Evolutionary conservation across 2,329 filamentous ascomycete genomes (phyloP).

Genomic region (Magnaporthiopsis rhizophila): DNA sequence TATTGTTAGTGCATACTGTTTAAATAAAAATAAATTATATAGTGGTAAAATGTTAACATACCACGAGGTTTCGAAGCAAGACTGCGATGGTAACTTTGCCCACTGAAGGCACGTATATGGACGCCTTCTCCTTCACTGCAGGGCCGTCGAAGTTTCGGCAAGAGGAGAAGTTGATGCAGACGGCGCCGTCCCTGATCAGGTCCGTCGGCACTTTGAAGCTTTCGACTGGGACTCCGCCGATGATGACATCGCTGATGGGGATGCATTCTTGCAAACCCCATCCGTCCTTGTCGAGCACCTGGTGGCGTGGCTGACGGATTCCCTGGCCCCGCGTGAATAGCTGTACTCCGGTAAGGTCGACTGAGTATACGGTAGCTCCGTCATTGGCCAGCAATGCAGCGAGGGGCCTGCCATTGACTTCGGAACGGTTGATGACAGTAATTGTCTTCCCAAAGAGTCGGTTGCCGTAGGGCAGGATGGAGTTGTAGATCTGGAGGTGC

Average conservation of each 20-base stretch:
- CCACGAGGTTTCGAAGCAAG: slow-evolving; percentile 78
- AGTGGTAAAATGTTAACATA: slow-evolving; percentile 36
- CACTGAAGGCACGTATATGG: slow-evolving; percentile 93
- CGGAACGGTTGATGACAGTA: slow-evolving; percentile 91
- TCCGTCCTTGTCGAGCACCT: slow-evolving; percentile 74
- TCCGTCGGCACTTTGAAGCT: slow-evolving; percentile 83
- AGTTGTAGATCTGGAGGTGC: slow-evolving; percentile 93
- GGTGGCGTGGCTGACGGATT: slow-evolving; percentile 76
- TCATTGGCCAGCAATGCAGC: slow-evolving; percentile 93
- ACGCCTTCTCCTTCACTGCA: slow-evolving; percentile 88
- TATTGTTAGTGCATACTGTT: neutral
- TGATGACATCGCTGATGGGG: slow-evolving; percentile 86
- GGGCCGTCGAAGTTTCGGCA: slow-evolving; percentile 84
- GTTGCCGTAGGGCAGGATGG: slow-evolving; percentile 86
- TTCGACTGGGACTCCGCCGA: slow-evolving; percentile 83
- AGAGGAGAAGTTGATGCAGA: slow-evolving; percentile 98
- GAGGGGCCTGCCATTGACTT: slow-evolving; percentile 89
- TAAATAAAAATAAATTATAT: neutral
- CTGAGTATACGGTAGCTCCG: slow-evolving; percentile 88
- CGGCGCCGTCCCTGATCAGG: slow-evolving; percentile 77
- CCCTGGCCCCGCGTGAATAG: slow-evolving; percentile 86
- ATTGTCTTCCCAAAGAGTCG: slow-evolving; percentile 88
- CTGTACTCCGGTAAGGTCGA: slow-evolving; percentile 87
- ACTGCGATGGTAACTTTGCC: slow-evolving; percentile 97
- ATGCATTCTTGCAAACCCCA: slow-evolving; percentile 75